Base-by-base conservation (phyloP, 768 basidiomycete species). In the Floccularia luteovirens region DNA sequence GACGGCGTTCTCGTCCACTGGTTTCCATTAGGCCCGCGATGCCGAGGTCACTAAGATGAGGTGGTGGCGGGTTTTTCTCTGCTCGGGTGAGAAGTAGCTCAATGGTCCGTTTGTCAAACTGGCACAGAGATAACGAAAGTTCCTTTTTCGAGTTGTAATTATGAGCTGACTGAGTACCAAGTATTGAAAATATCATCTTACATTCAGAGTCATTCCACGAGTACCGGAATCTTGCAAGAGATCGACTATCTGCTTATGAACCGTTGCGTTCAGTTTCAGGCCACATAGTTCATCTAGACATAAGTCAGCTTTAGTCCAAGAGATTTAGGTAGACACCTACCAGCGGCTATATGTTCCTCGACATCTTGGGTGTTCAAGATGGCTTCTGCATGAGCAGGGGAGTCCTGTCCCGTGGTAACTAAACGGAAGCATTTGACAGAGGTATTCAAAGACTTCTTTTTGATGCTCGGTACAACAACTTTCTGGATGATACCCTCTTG, bases 241-340 rank as follows among this genome's bases (percentile, higher is more conserved):
- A 45, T 85, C 72, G n/a, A 84, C 63, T 6, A 91, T 77, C 57
- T 92, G 90, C 42, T 77, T 76, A 49, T 91, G 85, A 35, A 92
- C 70, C 2, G 86, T 78, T 6, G 78, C 52, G 52, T 82, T 82
- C 43, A 70, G 55, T 53, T 77, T 84, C 39, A 69, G 57, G 12
- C 63, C 67, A 32, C 60, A 64, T 40, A 60, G 61, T 19, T 52
- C 60, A 25, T 46, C 64, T 66, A 20, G 21, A 31, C 31, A n/a
- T n/a, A n/a, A n/a, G n/a, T n/a, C n/a, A n/a, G n/a, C n/a, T n/a
- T n/a, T n/a, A n/a, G n/a, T n/a, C n/a, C n/a, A n/a, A n/a, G n/a
- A n/a, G n/a, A n/a, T n/a, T n/a, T n/a, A n/a, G n/a, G n/a, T n/a
- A n/a, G n/a, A n/a, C n/a, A n/a, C n/a, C n/a, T n/a, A n/a, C n/a